Base-by-base conservation (phyloP, 2,329 filamentous ascomycete genomes). In the Fusarium secorum region DNA sequence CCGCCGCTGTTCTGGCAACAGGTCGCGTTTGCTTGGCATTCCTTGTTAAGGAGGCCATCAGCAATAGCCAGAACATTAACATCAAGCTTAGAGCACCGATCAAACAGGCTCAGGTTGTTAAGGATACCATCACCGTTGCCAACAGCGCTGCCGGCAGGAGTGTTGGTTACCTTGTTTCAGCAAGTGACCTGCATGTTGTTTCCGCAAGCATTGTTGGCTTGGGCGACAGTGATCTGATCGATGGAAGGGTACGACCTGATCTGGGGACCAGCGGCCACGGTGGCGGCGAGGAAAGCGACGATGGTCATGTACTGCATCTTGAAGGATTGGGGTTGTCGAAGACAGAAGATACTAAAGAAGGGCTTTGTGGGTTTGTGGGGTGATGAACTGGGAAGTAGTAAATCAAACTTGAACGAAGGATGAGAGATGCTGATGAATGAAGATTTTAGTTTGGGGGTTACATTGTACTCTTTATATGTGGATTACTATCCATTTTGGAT, bases 151-250 rank as follows among this genome's bases (percentile, higher is more conserved):
- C 59, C 53, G 28, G 52, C 36, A 15, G 41, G 41, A 13, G 38
- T 9, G 22, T 58, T 58, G 42, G 52, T 61, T 5, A 58, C 59
- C 52, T 58, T 42, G 52, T 61, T 61, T 35, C 59, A 61, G 59
- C 59, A 61, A 8, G n/a, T 39, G 28, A 61, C 59, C 18, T n/a
- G 13, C 59, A 48, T 46, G 42, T 58, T 48, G 53, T 61, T 58
- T 2, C 52, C 59, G 3, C 59, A 61, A 9, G 59, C 41, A 17
- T 58, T 41, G 28, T 57, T 33, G 30, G 59, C 59, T 11, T 61
- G 59, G 14, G 26, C 33, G 30, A 61, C 59, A 4, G 59, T 61
- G 18, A 61, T 48, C 32, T 46, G 35, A 7, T 58, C 42, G 11
- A 61, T 58, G 30, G 59, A 61, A 46, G 48, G 57, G 57, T 36